Conservation (phyloP, 2,329 filamentous ascomycete species). For the Neonectria magnoliae region DNA sequence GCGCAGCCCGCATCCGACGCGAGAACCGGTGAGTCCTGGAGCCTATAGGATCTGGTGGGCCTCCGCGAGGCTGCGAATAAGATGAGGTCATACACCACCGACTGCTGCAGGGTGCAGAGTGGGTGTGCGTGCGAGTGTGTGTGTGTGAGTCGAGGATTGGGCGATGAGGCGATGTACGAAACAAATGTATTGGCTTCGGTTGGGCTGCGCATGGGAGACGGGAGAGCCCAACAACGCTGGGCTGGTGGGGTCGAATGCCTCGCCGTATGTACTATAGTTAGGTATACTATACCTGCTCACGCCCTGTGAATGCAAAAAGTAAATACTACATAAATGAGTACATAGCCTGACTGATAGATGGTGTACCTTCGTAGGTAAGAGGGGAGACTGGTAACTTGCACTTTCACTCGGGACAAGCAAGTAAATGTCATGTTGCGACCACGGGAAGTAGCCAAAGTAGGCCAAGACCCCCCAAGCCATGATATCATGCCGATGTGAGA, state of each 20-base stretch:
- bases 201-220: background rate
- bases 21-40: background rate
- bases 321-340: background rate
- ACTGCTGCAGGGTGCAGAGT: background rate
- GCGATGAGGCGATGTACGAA: background rate
- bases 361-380: too few relatives aligned
- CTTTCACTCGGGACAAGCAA: too few relatives aligned
- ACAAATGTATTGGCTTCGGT: background rate
- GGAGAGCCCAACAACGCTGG: background rate
- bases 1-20: background rate
- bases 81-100: background rate
- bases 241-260: background rate
- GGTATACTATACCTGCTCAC: background rate
- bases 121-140: too few relatives aligned
- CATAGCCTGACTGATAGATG: background rate
- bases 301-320: background rate
- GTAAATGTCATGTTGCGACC: too few relatives aligned
- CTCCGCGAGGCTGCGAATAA: conserved; percentile 11
- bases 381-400: too few relatives aligned
- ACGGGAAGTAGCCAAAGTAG: too few relatives aligned
- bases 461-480: too few relatives aligned
- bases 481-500: background rate
- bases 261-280: background rate
- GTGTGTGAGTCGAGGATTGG: background rate
- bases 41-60: conserved; percentile 1